Conservation (phyloP, 139 green algal species). For the Micractinium conductrix region DNA sequence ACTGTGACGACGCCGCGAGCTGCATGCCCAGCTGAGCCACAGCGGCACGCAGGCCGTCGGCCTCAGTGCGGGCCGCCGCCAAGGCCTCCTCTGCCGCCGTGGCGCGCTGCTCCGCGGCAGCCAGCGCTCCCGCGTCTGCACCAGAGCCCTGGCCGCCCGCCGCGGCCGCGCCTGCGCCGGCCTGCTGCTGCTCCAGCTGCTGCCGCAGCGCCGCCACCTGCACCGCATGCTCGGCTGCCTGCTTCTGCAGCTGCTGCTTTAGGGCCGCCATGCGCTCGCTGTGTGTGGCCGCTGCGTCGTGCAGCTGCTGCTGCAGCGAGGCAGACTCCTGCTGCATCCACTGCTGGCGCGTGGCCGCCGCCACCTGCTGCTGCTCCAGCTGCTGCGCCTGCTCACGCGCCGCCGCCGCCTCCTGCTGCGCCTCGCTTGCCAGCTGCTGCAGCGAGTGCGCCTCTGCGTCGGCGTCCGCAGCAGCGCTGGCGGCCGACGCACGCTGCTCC, state of each 20-base stretch:
- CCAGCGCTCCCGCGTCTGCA: too few species aligned
- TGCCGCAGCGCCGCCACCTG: neutral
- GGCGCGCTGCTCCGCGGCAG: neutral
- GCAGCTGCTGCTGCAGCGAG: constrained; percentile 14
- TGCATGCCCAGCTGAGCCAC: constrained; percentile 8
- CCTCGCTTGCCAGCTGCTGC: constrained; percentile 4
- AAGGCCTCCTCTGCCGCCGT: constrained; percentile 6
- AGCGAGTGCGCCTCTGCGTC: neutral
- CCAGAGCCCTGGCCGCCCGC: neutral
- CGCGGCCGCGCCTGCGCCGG: neutral
- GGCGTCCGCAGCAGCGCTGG: neutral
- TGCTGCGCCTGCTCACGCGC: neutral
- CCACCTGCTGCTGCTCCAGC: neutral
- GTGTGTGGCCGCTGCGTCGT: constrained; percentile 23
- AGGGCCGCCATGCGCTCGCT: constrained; percentile 3
- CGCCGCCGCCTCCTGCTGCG: constrained; percentile 14
- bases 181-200: neutral
- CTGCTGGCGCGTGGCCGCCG: constrained; percentile 7
- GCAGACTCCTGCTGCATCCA: constrained; percentile 28
- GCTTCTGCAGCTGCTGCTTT: constrained; percentile 22
- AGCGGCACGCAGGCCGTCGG: neutral
- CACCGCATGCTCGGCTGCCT: constrained; percentile 27
- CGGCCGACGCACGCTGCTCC: neutral
- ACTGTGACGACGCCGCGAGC: constrained; percentile 7
- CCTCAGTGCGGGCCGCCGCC: neutral